Percentiles rank a stretch among this genome's conserved stretches.
phyloP scores from a whole-genome alignment of 148 eudicot species.

The Silene uniflora region DNA sequence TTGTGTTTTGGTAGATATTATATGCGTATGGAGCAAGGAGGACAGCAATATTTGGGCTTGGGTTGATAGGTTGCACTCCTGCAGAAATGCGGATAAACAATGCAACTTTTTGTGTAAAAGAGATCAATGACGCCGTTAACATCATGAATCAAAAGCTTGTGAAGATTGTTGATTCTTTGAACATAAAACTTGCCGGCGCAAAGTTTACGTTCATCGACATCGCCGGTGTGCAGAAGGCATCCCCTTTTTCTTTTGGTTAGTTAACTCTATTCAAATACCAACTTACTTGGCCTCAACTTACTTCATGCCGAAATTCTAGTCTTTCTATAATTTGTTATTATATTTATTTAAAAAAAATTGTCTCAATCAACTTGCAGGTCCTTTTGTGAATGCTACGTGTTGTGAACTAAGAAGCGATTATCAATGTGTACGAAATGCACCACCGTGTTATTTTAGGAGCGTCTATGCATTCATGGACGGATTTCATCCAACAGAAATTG shows the following conservation, averaged over 20 bases:
- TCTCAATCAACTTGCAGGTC: too few relatives aligned
- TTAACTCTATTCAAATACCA: too few relatives aligned
- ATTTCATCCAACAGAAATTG: slow-evolving; percentile 39
- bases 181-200: slow-evolving; percentile 18
- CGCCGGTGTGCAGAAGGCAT: neutral
- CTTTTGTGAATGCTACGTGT: neutral
- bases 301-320: too few relatives aligned
- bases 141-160: slow-evolving; percentile 38
- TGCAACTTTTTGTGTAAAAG: slow-evolving; percentile 29
- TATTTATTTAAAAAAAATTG: too few relatives aligned
- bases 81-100: slow-evolving; percentile 6
- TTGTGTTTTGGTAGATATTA: slow-evolving; percentile 26
- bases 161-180: slow-evolving; percentile 35
- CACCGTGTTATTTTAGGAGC: slow-evolving; percentile 31
- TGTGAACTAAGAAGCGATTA: slow-evolving; percentile 16
- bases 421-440: slow-evolving; percentile 22
- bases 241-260: neutral
- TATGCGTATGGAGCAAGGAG: slow-evolving; percentile 52
- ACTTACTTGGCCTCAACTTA: too few relatives aligned
- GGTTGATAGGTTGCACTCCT: slow-evolving; percentile 41
- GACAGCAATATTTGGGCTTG: slow-evolving; percentile 43
- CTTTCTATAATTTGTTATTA: too few relatives aligned
- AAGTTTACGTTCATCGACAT: slow-evolving; percentile 14
- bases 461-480: slow-evolving; percentile 34
- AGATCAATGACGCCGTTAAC: slow-evolving; percentile 25